Base-by-base conservation (phyloP, 805 yeast genomes). In the Myxozyma vanderwaltii region DNA sequence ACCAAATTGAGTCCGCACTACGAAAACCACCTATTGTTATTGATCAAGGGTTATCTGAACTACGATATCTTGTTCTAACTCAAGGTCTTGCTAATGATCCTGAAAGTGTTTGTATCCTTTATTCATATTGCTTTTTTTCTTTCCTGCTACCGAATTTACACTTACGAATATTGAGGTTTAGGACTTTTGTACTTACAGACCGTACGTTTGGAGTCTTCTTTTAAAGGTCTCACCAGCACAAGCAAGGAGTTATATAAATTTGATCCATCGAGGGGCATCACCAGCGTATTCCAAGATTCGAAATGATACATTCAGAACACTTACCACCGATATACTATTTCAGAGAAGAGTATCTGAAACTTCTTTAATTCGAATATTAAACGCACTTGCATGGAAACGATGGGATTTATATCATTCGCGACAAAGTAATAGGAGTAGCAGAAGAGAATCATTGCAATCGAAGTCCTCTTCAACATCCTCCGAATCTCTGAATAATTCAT, bases 221-320 rank as follows among this genome's bases (percentile, higher is more conserved):
- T 76, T 87, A 12, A 77, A 89, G 45, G 85, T 84, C 0, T 82
- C 86, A 0, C 84, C 86, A 46, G 77, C 79, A 33, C 70, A 82
- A 3, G 78, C 89, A 1, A 78, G 79, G 21, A 72, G 75, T 49
- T 91, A 91, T 69, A 55, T 82, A 26, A 72, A 78, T 7, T 72
- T 85, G 35, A 79, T 87, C 1, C 69, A 78, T 8, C 71, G 75
- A 35, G 89, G 89, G 0, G 84, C 86, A 13, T 82, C 86, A 1
- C 78, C 79, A 0, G 76, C 84, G 7, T 83, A 84, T 58, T 72
- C 80, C 38, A 91, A 91, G 72, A 90, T 91, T 59, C 81, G 84
- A 59, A 88, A 91, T 71, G 97, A 91, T 69, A 87, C 96, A 0
- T 89, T 89, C 67, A 75, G 97, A 58, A 91, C 97, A 0, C 78